Base-by-base conservation (phyloP, 768 basidiomycete species). In the Heimioporus sp. region DNA sequence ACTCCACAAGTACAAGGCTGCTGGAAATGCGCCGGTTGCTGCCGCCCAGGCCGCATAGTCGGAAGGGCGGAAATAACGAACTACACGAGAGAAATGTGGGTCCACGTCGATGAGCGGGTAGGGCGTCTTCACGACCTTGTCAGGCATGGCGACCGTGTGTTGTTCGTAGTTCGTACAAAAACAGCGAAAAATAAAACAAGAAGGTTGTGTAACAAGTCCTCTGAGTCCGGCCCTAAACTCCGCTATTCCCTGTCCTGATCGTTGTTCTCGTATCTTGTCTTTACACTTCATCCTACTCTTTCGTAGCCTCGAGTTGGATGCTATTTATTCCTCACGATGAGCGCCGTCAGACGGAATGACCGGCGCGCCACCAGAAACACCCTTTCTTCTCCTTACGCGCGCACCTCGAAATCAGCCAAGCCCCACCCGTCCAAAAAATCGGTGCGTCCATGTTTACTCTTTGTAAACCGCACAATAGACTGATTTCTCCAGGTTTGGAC, bases 71-170 rank as follows among this genome's bases (percentile, higher is more conserved):
- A 98, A 83, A 74, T 97, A 97, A 52, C 90, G 77, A 19, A 99
- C 73, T 45, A 99, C 96, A 31, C 96, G 83, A 31, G 75, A 74
- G 13, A 85, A 85, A 76, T 97, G 90, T 10, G 96, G 96, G 76
- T 98, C 96, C 0, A 84, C 77, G 72, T 98, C 96, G 73, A 98
- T 90, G 71, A 96, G 85, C 43, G 94, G 94, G 74, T 83, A 96
- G 21, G 85, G 84, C 37, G 87, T 83, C 63, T 73, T 70, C 52
- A 78, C 73, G 61, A 76, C 72, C 66, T 80, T 80, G 70, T 77
- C 66, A 36, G 69, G 70, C 72, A 73, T 72, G 48, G 43, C 62
- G 51, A 49, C 20, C 1, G 35, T 36, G 20, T 37, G 45, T 46
- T 28, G 48, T 56, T 38, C 34, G 44, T 30, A 15, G 16, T 4